These are phyloP conservation scores for Sarcocystis neurona DNA, from an alignment of 169 alveolate species.

Conservation along the genomic window DNA sequence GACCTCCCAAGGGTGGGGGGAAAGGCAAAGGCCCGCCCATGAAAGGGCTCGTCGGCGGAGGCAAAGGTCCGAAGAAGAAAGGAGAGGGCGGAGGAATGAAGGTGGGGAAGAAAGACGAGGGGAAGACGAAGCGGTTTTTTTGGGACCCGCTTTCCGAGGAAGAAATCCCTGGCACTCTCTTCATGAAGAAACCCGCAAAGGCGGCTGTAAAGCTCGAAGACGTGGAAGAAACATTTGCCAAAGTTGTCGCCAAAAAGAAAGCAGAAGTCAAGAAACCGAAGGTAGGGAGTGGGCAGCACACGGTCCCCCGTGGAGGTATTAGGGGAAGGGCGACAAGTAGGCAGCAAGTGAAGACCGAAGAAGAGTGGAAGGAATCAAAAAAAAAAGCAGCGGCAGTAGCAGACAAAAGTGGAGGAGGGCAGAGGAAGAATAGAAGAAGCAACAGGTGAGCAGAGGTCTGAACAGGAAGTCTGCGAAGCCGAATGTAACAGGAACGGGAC, in stretches of 20 bases:
- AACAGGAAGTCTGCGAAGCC: no score
- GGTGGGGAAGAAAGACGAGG: conserved; percentile 73
- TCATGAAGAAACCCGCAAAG: conserved; percentile 61
- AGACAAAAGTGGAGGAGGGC: not conserved
- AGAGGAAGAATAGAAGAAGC: not conserved
- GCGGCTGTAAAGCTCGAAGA: conserved; percentile 69
- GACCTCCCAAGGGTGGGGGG: conserved; percentile 41
- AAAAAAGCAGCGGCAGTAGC: not conserved
- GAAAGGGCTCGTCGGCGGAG: not conserved
- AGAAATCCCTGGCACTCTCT: conserved; percentile 84
- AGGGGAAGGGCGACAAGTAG: not conserved
- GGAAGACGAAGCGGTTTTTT: conserved; percentile 85
- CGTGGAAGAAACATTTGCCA: conserved; percentile 76
- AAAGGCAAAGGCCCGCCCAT: conserved; percentile 37
- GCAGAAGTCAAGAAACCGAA: conserved; percentile 75
- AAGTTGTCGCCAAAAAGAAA: conserved; percentile 78
- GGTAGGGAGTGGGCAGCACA: no score
- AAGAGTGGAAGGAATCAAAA: not conserved
- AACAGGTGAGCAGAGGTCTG: no score
- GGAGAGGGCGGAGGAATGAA: conserved; percentile 44
- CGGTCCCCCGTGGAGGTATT: no score
- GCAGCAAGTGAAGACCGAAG: not conserved
- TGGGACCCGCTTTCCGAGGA: conserved; percentile 90
- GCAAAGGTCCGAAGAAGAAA: conserved; percentile 30
- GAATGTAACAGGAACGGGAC: no score